Percentiles rank a stretch among this genome's conserved stretches.
Conservation (phyloP, 345 rosid species). For the Ricinus communis region DNA sequence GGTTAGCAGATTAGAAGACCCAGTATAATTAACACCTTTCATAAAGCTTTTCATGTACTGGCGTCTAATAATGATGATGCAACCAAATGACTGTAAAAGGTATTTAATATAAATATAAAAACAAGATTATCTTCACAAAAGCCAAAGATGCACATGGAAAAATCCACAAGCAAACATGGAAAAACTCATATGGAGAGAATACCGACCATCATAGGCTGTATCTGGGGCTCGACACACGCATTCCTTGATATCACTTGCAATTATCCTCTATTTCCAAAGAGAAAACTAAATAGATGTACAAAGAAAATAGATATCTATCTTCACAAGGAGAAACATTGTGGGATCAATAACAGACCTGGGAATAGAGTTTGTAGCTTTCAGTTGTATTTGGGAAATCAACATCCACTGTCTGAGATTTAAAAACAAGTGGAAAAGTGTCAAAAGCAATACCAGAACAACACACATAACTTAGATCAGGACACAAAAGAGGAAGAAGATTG, state of each 20-base stretch:
- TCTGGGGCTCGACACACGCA: conserved; percentile 96
- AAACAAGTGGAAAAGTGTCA: conserved; percentile 15
- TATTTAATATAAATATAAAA: background rate
- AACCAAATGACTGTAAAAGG: background rate
- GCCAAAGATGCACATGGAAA: background rate
- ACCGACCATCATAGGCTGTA: conserved; percentile 90
- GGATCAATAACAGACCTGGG: conserved; percentile 59
- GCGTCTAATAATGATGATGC: background rate
- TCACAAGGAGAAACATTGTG: conserved; percentile 9
- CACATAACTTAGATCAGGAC: background rate
- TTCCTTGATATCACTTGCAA: conserved; percentile 97
- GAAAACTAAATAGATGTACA: conserved; percentile 20
- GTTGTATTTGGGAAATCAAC: conserved; percentile 76
- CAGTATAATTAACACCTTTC: background rate
- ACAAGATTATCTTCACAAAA: background rate
- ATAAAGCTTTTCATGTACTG: background rate
- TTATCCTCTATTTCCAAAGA: conserved; percentile 64
- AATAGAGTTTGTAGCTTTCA: conserved; percentile 88
- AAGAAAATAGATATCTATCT: conserved; percentile 6
- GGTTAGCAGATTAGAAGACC: background rate
- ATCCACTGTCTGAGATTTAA: conserved; percentile 62
- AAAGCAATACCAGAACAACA: background rate
- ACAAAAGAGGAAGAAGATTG: background rate
- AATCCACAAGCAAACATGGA: conserved; percentile 2
- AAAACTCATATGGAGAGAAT: conserved; percentile 17